Evolutionary conservation across 129 eudicot genomes (phyloP).

Genomic region (Scalesia atractyloides): DNA sequence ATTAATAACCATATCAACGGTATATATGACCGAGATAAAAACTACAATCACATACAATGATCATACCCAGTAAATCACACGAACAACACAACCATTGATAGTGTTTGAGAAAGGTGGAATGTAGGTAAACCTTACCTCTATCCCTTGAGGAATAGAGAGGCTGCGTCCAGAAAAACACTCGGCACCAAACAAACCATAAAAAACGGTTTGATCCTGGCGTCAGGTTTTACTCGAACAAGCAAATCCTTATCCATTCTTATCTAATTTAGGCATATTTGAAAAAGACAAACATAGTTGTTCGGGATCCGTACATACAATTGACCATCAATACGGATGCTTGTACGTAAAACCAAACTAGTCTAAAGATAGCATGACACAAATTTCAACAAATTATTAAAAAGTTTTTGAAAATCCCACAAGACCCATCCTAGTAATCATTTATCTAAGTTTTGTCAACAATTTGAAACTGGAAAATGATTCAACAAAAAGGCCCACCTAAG

Average conservation of each 20-base stretch:
- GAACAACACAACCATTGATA: too few species aligned
- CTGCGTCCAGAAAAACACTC: not conserved
- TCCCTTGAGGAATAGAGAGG: too few species aligned
- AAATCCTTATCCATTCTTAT: not conserved
- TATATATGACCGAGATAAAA: not conserved
- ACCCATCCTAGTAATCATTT: constrained; percentile 5
- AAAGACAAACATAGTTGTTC: constrained; percentile 1
- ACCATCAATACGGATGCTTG: not conserved
- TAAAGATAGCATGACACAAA: constrained; percentile 11
- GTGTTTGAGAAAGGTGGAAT: too few species aligned
- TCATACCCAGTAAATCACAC: too few species aligned
- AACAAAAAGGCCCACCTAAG: constrained; percentile 24
- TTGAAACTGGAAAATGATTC: constrained; percentile 8
- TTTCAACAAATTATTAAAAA: not conserved
- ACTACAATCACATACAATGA: not conserved
- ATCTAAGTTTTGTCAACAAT: not conserved
- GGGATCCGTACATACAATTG: constrained; percentile 8
- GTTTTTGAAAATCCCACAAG: not conserved
- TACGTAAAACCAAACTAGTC: not conserved
- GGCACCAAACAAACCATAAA: too few species aligned
- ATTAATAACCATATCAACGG: not conserved
- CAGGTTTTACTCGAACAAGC: not conserved
- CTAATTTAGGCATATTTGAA: not conserved
- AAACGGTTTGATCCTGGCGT: not conserved
- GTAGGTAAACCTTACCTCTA: too few species aligned